Base-by-base conservation (phyloP, 768 basidiomycete genomes). In the Rhizopogon vesiculosus region DNA sequence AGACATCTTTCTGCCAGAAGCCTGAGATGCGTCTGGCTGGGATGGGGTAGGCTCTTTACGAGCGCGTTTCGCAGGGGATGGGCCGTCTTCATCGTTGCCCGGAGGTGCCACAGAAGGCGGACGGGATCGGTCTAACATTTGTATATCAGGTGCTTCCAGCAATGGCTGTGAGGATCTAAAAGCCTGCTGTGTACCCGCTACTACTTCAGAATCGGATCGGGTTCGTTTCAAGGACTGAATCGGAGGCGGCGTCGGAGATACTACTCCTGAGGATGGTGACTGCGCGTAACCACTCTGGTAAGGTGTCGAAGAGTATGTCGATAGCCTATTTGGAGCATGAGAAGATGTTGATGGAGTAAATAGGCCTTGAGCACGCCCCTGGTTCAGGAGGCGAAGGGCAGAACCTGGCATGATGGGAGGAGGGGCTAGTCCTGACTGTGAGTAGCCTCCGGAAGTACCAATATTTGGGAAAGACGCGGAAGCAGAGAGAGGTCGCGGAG, bases 391-490 rank as follows among this genome's bases (percentile, higher is more conserved):
- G 53, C 89, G 86, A 49, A 92, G 83, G 28, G 90, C 90, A 43
- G 90, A 91, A 46, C 90, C 90, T 35, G 90, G 90, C 84, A 91
- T 85, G 66, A 92, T 92, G 42, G 90, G 87, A 31, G 89, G 80
- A n/a, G 90, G 86, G 2, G 86, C 87, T 55, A 92, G 79, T 38
- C 72, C 69, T 66, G 78, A 59, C 78, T 85, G 57, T 78, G 78
- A 58, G 62, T 83, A 84, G 55, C 74, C 73, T 38, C 72, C 75
- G 46, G 76, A 52, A 33, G 58, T 55, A 22, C 69, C 67, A 29
- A 83, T 65, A 61, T 77, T 79, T 48, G 83, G 82, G 66, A 83
- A 87, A 43, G 86, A 86, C 18, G 86, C 83, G 8, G 86, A 79
- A 42, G 85, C 81, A 54, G 87, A 87, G 50, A 86, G 70, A 38